Evolutionary conservation across 2,329 filamentous ascomycete species (phyloP).

Genomic region (Hirsutella thompsonii): DNA sequence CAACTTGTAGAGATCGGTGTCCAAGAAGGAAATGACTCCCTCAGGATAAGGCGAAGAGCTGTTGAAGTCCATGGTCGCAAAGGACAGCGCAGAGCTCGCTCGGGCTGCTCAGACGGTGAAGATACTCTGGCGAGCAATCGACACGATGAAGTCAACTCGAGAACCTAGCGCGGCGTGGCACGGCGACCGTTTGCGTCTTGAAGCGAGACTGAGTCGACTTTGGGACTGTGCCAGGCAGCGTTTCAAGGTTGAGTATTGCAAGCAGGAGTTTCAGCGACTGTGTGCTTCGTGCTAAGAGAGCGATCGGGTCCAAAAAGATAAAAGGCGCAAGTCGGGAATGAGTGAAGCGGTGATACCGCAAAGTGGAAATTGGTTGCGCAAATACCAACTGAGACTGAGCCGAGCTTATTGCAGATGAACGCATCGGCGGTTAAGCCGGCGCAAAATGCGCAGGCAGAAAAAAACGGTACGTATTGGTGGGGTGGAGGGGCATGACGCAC

Average conservation of each 20-base stretch:
- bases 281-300: no score
- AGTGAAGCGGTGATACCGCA: no score
- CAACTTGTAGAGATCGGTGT: conserved; percentile 84
- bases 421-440: not conserved
- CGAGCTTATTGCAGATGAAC: not conserved
- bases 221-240: not conserved
- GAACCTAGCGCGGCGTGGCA: no score
- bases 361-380: no score
- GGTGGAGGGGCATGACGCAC: conserved; percentile 19
- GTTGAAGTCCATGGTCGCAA: conserved; percentile 46
- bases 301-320: no score
- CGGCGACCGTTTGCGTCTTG: not conserved
- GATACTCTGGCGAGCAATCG: no score
- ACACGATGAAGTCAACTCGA: no score
- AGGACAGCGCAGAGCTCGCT: not conserved
- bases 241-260: no score
- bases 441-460: not conserved
- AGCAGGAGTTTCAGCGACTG: no score
- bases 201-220: no score
- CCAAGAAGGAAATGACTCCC: conserved; percentile 70
- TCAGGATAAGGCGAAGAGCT: conserved; percentile 55
- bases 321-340: no score
- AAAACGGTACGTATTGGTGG: conserved; percentile 7
- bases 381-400: not conserved
- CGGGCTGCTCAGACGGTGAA: no score